Base-by-base conservation (phyloP, 805 yeast species). In the Schwanniomyces pseudopolymorphus region DNA sequence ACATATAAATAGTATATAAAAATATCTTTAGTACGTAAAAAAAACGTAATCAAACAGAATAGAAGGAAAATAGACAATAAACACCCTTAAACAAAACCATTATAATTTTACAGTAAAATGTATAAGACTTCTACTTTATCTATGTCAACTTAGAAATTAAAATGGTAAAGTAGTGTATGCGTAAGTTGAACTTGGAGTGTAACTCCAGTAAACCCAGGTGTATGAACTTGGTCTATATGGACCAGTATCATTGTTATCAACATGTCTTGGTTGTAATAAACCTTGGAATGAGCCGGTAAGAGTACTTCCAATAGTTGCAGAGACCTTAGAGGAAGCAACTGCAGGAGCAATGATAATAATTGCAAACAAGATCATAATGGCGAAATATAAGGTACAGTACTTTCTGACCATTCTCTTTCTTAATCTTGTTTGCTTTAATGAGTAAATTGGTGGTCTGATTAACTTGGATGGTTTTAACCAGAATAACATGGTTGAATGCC, bases 401-500 rank as follows among this genome's bases (percentile, higher is more conserved):
- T 89, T 90, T 72, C 87, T 84, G 31, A 94, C 96, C 96, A 94
- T 92, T 77, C 99, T 85, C 86, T 87, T 89, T 67, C 99, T 87
- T 70, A 91, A 83, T 74, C 89, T 85, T 47, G 95, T 92, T 77
- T 94, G 98, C 75, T 94, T 94, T 74, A 92, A 77, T 16, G 98
- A 89, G 75, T 89, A 91, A 66, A 94, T 90, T 60, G 99, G 98
- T 51, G 97, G 97, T 72, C 98, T 87, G 64, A 94, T 91, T 75
- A 90, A 96, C 74, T 96, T 85, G 52, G 94, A 70, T 47, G 99
- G 99, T 68, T 89, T 88, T 74, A 95, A 85, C 99, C 99, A 94
- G 85, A 94, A 94, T 72, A 94, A 78, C 95, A 92, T 86, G 69
- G 90, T 84, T 39, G 99, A 92, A 72, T 94, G 99, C 96, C 96